Percentiles rank a stretch among this genome's conserved stretches.
Evolutionary conservation across 2,329 filamentous ascomycete genomes (phyloP).

Genomic region (Fusarium sublunatum): DNA sequence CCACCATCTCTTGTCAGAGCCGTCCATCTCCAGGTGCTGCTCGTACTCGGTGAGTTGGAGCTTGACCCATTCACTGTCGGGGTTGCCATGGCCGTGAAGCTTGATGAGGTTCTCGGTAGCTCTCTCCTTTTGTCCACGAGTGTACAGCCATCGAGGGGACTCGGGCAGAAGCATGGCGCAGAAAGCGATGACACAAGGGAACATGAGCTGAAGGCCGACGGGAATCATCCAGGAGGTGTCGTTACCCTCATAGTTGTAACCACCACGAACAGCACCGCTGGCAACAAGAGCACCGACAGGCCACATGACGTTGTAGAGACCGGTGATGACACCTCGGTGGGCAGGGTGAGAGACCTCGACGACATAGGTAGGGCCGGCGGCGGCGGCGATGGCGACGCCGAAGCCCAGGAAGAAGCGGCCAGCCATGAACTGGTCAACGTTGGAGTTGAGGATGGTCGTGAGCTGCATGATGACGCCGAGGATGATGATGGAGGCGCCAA

Average conservation of each 20-base stretch:
- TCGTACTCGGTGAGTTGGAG: constrained; percentile 58
- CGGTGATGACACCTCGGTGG: constrained; percentile 64
- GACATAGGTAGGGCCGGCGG: constrained; percentile 61
- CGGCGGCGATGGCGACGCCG: constrained; percentile 59
- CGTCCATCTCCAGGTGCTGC: constrained; percentile 57
- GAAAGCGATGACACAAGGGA: constrained; percentile 52
- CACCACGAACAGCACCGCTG: constrained; percentile 58
- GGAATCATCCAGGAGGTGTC: constrained; percentile 55
- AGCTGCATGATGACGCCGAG: constrained; percentile 59
- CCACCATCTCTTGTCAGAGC: constrained; percentile 61
- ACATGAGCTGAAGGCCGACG: constrained; percentile 55
- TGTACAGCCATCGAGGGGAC: constrained; percentile 56
- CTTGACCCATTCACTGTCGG: constrained; percentile 47
- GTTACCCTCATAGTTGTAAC: constrained; percentile 43
- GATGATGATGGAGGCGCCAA: constrained; percentile 58
- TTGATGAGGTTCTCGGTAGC: constrained; percentile 50
- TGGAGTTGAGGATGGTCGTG: constrained; percentile 48
- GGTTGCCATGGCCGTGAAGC: constrained; percentile 59
- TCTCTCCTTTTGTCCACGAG: constrained; percentile 48
- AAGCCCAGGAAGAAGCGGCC: constrained; percentile 72
- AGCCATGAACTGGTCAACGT: constrained; percentile 58
- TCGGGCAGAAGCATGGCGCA: constrained; percentile 49
- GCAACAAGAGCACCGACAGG: constrained; percentile 61
- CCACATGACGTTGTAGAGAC: constrained; percentile 63
- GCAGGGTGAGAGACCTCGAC: constrained; percentile 61